A percentile compares a stretch with the other conserved stretches of the same genome.
Evolutionary conservation across 495 filamentous ascomycete species (phyloP).

Genomic region (Penicillium longicatenatum): DNA sequence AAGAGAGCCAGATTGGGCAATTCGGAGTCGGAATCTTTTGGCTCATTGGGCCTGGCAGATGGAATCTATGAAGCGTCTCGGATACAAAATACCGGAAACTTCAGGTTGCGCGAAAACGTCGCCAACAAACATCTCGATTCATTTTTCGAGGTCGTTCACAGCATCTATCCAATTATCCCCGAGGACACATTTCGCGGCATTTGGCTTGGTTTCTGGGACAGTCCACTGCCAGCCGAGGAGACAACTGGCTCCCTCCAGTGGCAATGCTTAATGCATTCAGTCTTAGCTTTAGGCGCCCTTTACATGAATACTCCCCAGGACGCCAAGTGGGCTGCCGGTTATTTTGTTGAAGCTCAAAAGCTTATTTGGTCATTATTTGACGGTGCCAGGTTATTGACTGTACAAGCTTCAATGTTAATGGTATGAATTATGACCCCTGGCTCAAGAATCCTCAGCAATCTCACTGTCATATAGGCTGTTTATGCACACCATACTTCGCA

Average conservation of each 20-base stretch:
- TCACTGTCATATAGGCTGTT: not conserved
- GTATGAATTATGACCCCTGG: not conserved
- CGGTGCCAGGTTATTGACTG: not conserved
- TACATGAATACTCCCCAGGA: not conserved
- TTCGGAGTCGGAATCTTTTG: not conserved
- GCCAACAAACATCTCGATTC: not conserved
- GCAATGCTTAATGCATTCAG: not conserved
- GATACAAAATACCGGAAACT: not conserved
- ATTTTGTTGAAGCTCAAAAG: not conserved
- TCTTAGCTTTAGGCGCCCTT: not conserved
- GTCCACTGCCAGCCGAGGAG: not conserved
- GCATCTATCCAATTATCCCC: not conserved
- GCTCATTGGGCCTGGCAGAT: not conserved
- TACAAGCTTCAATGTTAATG: not conserved
- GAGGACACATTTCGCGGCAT: not conserved
- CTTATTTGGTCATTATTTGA: not conserved
- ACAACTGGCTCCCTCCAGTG: not conserved
- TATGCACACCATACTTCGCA: constrained; percentile 9
- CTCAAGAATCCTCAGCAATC: not conserved
- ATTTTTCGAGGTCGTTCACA: not conserved
- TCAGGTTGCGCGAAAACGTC: not conserved
- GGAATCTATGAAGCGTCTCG: not conserved
- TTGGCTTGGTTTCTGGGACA: not conserved
- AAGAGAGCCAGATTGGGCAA: constrained; percentile 2
- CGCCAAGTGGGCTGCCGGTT: not conserved